Conservation (phyloP, 208 protist genomes). For the Leishmania tropica region DNA sequence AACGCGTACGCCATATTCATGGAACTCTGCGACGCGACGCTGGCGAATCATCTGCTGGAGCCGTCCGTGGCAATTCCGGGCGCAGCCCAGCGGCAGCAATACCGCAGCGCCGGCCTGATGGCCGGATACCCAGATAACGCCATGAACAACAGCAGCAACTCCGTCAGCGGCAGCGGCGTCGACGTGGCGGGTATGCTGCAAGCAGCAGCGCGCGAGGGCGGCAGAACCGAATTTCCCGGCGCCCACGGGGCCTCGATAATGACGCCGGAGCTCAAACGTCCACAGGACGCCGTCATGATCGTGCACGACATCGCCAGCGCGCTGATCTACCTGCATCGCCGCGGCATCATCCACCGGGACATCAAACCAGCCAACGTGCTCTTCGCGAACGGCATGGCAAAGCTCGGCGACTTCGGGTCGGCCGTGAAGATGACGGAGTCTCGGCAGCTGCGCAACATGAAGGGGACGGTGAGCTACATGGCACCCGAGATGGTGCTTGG, state of each 20-base stretch:
- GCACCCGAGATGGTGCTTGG: conserved; percentile 83
- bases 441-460: conserved; percentile 66
- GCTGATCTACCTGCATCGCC: conserved; percentile 65
- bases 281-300: conserved; percentile 63
- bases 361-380: conserved; percentile 87
- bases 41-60: conserved; percentile 42
- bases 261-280: conserved; percentile 17
- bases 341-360: conserved; percentile 82
- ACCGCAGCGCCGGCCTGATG: conserved; percentile 2
- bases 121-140: conserved; percentile 4
- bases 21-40: conserved; percentile 72
- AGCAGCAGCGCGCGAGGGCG: background rate
- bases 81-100: conserved; percentile 11
- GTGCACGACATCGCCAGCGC: conserved; percentile 74
- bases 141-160: conserved; percentile 14
- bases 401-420: conserved; percentile 81
- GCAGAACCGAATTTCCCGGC: background rate
- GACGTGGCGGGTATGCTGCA: background rate
- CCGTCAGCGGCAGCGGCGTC: conserved; percentile 5
- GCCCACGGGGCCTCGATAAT: background rate
- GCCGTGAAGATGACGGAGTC: conserved; percentile 55
- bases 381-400: conserved; percentile 71
- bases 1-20: conserved; percentile 83
- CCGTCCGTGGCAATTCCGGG: conserved; percentile 22
- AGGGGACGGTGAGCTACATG: conserved; percentile 87